phyloP scores from a whole-genome alignment of 768 basidiomycete species.

The Mycena rebaudengoi region DNA sequence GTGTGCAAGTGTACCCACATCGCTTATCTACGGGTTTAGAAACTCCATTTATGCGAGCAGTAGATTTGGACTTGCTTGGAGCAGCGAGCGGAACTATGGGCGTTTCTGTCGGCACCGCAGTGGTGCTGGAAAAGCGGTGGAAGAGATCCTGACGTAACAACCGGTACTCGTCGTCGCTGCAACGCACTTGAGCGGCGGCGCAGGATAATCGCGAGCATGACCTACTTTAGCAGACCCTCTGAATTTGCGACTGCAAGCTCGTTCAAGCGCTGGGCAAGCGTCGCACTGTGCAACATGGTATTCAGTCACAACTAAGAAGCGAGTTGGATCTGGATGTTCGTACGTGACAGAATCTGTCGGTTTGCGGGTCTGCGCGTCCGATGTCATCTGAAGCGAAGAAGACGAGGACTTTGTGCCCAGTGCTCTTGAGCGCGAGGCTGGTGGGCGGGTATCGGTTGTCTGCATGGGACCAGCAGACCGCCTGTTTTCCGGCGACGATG shows the following conservation, averaged over 20 bases:
- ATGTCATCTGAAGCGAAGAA: conserved; percentile 27
- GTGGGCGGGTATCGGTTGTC: conserved; percentile 27
- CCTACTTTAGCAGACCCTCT: conserved; percentile 80
- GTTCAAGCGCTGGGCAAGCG: conserved; percentile 81
- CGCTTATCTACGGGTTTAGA: conserved; percentile 38
- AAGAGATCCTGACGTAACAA: conserved; percentile 86
- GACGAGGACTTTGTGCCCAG: conserved; percentile 32
- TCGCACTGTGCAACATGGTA: conserved; percentile 57
- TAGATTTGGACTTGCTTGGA: conserved; percentile 29
- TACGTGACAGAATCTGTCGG: conserved; percentile 66
- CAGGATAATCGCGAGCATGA: conserved; percentile 18
- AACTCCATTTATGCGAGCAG: conserved; percentile 39
- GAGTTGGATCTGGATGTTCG: conserved; percentile 31
- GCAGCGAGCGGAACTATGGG: conserved; percentile 65
- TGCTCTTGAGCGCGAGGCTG: conserved; percentile 32
- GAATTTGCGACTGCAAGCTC: conserved; percentile 84
- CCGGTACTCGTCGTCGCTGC: conserved; percentile 87
- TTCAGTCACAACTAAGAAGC: conserved; percentile 3
- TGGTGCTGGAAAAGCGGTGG: conserved; percentile 73
- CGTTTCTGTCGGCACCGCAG: conserved; percentile 66
- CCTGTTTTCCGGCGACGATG: conserved; percentile 8
- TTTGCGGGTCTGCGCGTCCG: conserved; percentile 40
- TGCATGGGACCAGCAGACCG: conserved; percentile 15
- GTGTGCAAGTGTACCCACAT: conserved; percentile 36
- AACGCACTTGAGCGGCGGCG: not conserved